Conservation (phyloP, 2,329 filamentous ascomycete species). For the Aureobasidium sp. region DNA sequence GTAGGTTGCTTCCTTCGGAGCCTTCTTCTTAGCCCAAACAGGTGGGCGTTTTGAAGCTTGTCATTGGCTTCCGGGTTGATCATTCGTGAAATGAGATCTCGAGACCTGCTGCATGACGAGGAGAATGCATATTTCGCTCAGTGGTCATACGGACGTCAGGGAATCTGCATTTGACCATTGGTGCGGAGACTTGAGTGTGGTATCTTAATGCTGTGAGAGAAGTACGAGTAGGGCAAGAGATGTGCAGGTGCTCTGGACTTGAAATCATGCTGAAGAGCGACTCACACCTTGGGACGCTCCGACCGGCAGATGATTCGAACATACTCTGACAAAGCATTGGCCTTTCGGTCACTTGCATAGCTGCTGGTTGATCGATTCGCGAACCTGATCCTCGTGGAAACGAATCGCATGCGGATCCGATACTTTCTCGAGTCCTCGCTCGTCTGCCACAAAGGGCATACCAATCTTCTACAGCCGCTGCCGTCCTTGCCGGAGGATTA, state of each 20-base stretch:
- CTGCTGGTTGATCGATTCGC: neutral
- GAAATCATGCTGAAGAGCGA: neutral
- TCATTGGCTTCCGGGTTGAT: neutral
- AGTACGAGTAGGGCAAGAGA: neutral
- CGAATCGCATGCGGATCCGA: neutral
- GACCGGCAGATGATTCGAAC: neutral
- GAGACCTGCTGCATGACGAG: neutral
- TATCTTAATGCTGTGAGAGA: neutral
- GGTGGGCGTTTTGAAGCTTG: conserved; percentile 1
- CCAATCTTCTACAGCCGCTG: neutral
- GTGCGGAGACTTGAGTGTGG: neutral
- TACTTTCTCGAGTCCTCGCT: neutral
- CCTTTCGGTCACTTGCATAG: neutral
- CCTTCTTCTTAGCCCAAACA: neutral
- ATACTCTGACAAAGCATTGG: neutral
- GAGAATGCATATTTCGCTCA: neutral
- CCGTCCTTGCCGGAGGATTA: neutral
- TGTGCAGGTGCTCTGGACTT: neutral
- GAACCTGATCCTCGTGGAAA: neutral
- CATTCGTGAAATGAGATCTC: neutral
- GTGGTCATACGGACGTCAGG: neutral
- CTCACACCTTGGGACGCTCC: neutral
- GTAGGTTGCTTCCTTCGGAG: neutral
- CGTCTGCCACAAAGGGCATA: neutral
- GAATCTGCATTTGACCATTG: neutral